Evolutionary conservation across 1,284 basidiomycete species (phyloP).

Genomic region (Phylloboletellus chloephorus): DNA sequence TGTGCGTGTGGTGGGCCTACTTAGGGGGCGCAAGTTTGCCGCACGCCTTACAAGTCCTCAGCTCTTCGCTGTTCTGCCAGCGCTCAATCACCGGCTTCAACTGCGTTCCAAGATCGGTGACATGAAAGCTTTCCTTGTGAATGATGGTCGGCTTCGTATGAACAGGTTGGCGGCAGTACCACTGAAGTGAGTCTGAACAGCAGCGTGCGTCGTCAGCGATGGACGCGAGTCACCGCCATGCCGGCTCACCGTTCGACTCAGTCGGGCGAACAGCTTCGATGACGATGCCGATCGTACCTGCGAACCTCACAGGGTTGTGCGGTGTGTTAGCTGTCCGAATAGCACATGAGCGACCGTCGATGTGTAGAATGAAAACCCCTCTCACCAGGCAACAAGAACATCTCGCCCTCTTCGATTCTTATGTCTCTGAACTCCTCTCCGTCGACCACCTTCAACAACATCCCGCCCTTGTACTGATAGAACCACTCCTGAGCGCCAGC

Average conservation of each 20-base stretch:
- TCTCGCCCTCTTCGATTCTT: slow-evolving; percentile 87
- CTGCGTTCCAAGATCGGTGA: slow-evolving; percentile 89
- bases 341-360: background rate
- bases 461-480: slow-evolving; percentile 89
- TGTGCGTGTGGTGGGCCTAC: no score
- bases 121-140: slow-evolving; percentile 83
- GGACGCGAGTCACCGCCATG: background rate
- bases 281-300: slow-evolving; percentile 91
- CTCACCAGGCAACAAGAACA: slow-evolving; percentile 90
- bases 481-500: slow-evolving; percentile 75
- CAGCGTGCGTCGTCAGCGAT: slow-evolving; percentile 5
- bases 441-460: slow-evolving; percentile 86
- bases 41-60: slow-evolving; percentile 68
- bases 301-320: slow-evolving; percentile 90
- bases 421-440: slow-evolving; percentile 86
- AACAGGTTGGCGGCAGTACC: slow-evolving; percentile 80
- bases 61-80: slow-evolving; percentile 61
- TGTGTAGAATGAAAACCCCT: background rate
- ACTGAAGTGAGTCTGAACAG: slow-evolving; percentile 76
- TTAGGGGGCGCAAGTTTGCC: slow-evolving; percentile 63
- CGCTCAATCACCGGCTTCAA: slow-evolving; percentile 86
- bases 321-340: slow-evolving; percentile 75
- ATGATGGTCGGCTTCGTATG: slow-evolving; percentile 78
- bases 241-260: slow-evolving; percentile 46
- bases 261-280: slow-evolving; percentile 85